phyloP scores from a whole-genome alignment of 2,329 filamentous ascomycete species.

The Cordyceps militaris region DNA sequence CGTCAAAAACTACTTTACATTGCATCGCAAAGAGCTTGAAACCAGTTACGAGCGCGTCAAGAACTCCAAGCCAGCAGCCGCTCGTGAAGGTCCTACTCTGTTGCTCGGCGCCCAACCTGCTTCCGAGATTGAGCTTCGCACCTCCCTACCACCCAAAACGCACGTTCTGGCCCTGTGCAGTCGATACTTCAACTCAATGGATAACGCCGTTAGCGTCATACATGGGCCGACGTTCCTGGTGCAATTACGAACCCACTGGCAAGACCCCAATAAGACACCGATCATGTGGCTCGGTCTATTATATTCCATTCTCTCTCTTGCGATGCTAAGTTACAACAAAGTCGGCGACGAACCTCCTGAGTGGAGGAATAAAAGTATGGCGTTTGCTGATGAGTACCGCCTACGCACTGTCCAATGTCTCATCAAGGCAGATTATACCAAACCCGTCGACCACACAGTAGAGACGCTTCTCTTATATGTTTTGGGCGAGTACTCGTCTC shows the following conservation, averaged over 20 bases:
- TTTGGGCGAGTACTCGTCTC: constrained; percentile 66
- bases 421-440: constrained; percentile 68
- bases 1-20: constrained; percentile 82
- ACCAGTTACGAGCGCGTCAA: constrained; percentile 71
- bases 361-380: constrained; percentile 59
- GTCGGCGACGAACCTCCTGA: constrained; percentile 74
- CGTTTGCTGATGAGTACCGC: constrained; percentile 58
- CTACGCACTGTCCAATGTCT: constrained; percentile 71
- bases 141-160: constrained; percentile 71
- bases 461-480: constrained; percentile 72
- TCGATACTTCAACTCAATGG: constrained; percentile 82
- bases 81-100: constrained; percentile 64
- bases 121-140: constrained; percentile 69
- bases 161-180: constrained; percentile 79
- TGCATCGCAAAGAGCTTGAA: constrained; percentile 84
- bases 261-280: constrained; percentile 63
- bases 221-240: constrained; percentile 81
- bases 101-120: constrained; percentile 68
- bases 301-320: constrained; percentile 69
- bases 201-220: constrained; percentile 64
- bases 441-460: constrained; percentile 66
- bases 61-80: constrained; percentile 54
- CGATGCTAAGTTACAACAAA: constrained; percentile 72
- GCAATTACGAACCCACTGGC: constrained; percentile 59
- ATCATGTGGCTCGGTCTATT: constrained; percentile 74